These are phyloP conservation scores for Begonia fuchsioides DNA, from an alignment of 306 rosid genomes.

Conservation along the genomic window DNA sequence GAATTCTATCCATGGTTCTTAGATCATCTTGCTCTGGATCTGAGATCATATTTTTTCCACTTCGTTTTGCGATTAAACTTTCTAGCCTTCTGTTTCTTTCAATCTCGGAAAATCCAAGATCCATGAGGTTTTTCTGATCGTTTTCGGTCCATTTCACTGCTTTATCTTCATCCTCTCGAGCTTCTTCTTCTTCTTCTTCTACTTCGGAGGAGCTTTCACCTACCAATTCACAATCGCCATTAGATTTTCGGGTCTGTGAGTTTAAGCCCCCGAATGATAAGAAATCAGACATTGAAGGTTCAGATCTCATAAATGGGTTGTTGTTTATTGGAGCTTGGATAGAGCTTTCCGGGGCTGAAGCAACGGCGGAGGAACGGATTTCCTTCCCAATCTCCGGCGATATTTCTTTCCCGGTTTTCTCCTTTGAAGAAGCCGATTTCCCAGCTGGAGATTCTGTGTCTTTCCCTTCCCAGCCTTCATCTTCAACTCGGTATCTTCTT, in stretches of 20 bases:
- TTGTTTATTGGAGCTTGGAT: not conserved
- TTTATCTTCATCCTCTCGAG: not conserved
- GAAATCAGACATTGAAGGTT: not conserved
- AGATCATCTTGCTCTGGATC: too few relatives aligned
- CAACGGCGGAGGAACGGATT: constrained; percentile 12
- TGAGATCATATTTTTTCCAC: too few relatives aligned
- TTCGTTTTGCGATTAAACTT: too few relatives aligned
- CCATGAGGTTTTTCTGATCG: too few relatives aligned
- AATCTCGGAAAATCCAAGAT: too few relatives aligned
- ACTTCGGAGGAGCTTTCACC: too few relatives aligned
- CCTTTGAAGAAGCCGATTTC: constrained; percentile 2
- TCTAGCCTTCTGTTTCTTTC: too few relatives aligned
- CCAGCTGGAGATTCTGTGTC: constrained; percentile 8
- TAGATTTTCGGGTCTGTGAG: not conserved
- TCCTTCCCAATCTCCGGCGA: too few relatives aligned
- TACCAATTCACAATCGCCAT: not conserved
- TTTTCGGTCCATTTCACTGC: too few relatives aligned
- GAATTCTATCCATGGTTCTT: too few relatives aligned
- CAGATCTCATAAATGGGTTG: not conserved
- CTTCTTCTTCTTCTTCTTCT: not conserved
- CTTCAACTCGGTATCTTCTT: constrained; percentile 23
- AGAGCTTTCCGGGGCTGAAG: constrained; percentile 2
- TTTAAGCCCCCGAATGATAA: not conserved
- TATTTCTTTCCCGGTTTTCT: not conserved
- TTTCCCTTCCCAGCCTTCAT: constrained; percentile 13